phyloP scores from a whole-genome alignment of 129 eudicot species.

The Dittrichia graveolens region DNA sequence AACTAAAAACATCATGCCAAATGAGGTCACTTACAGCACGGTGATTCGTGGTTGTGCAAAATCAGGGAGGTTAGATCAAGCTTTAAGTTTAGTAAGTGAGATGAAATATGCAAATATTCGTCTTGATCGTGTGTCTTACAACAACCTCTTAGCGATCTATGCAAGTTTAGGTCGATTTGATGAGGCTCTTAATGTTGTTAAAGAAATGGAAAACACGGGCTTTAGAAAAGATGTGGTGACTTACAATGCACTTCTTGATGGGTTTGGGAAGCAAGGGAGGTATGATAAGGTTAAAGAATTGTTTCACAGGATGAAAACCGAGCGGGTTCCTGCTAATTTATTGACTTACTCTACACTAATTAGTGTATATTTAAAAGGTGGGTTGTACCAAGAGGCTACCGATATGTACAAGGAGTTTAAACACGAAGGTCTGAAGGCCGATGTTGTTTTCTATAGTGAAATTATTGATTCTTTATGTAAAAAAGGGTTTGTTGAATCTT shows the following conservation, averaged over 20 bases:
- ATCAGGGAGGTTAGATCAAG: constrained; percentile 78
- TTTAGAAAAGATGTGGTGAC: constrained; percentile 92
- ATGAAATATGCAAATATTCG: constrained; percentile 76
- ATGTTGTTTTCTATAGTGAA: constrained; percentile 93
- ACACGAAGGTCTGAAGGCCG: constrained; percentile 78
- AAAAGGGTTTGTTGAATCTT: constrained; percentile 84
- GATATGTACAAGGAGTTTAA: constrained; percentile 76
- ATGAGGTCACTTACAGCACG: constrained; percentile 89
- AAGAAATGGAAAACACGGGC: constrained; percentile 88
- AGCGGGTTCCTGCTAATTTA: constrained; percentile 66
- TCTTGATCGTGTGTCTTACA: constrained; percentile 84
- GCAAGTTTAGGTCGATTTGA: constrained; percentile 89
- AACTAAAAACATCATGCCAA: constrained; percentile 67
- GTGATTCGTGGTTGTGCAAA: constrained; percentile 91
- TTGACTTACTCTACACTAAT: constrained; percentile 83
- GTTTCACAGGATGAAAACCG: constrained; percentile 73
- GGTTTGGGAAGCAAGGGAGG: constrained; percentile 93
- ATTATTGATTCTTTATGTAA: constrained; percentile 92
- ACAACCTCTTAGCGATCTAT: constrained; percentile 76
- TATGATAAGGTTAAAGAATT: constrained; percentile 75
- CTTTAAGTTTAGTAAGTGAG: constrained; percentile 65
- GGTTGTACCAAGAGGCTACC: constrained; percentile 73
- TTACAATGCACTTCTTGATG: constrained; percentile 84
- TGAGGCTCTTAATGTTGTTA: constrained; percentile 77
- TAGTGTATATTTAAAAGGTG: constrained; percentile 82